Conservation (phyloP, 352 stramenopile genomes). For the Hyaloperonospora arabidopsidis region DNA sequence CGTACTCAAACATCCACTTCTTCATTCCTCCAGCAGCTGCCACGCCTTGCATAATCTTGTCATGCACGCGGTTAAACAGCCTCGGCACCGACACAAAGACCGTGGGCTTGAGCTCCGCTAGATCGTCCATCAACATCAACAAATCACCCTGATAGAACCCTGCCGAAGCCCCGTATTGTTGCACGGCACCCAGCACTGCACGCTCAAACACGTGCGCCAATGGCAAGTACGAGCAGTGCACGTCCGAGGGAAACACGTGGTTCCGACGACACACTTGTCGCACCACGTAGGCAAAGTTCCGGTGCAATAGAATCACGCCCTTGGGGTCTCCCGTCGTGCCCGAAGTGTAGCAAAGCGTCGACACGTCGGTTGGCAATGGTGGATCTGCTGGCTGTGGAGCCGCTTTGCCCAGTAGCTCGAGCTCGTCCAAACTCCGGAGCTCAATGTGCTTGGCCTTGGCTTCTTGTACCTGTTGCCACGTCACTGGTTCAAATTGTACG, state of each 20-base stretch:
- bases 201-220: constrained; percentile 96
- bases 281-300: constrained; percentile 37
- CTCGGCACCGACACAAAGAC: constrained; percentile 91
- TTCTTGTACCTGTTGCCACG: constrained; percentile 8
- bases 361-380: constrained; percentile 69
- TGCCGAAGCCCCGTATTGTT: constrained; percentile 71
- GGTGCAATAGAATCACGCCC: constrained; percentile 91
- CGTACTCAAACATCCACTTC: constrained; percentile 65
- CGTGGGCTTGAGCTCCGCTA: constrained; percentile 88
- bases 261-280: too few relatives aligned
- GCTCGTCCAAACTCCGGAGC: constrained; percentile 39
- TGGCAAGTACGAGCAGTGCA: constrained; percentile 94
- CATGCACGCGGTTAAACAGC: constrained; percentile 95
- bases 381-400: constrained; percentile 42
- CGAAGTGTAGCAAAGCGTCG: constrained; percentile 93
- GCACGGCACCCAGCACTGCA: constrained; percentile 77
- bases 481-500: constrained; percentile 43
- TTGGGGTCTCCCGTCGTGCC: constrained; percentile 95
- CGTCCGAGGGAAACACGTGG: constrained; percentile 41
- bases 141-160: constrained; percentile 84
- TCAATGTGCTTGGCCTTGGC: constrained; percentile 14
- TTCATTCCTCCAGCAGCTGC: constrained; percentile 45
- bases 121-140: constrained; percentile 88
- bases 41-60: constrained; percentile 89
- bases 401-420: constrained; percentile 31